Evolutionary conservation across 192 early-diverging fungal genomes (phyloP).

Genomic region (Coemansia javaensis): DNA sequence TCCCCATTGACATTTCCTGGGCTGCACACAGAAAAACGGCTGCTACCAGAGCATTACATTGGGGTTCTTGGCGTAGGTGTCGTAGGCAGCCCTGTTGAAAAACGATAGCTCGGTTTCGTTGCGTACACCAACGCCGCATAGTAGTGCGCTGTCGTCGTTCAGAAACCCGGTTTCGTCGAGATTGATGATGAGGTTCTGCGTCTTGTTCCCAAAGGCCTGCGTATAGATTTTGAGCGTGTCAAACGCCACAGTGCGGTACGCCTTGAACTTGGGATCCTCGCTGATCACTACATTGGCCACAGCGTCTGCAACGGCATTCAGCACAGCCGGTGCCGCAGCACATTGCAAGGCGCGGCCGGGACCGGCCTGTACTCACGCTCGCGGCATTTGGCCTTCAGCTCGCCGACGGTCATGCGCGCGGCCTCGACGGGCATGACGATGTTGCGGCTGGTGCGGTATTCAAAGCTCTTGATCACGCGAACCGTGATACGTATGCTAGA

Average conservation of each 20-base stretch:
- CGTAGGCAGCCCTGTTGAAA: conserved; percentile 69
- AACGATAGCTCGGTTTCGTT: conserved; percentile 84
- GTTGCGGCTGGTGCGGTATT: conserved; percentile 83
- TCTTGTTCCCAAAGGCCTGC: conserved; percentile 53
- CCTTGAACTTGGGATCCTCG: conserved; percentile 29
- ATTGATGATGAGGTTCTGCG: conserved; percentile 84
- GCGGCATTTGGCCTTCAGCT: conserved; percentile 30
- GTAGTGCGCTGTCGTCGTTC: conserved; percentile 52
- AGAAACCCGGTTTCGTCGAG: conserved; percentile 66
- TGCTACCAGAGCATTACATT: conserved; percentile 73
- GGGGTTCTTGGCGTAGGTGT: conserved; percentile 70
- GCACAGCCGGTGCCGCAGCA: not conserved
- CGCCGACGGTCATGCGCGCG: conserved; percentile 55
- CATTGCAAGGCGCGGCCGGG: not conserved
- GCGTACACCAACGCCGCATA: conserved; percentile 45
- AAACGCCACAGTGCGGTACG: conserved; percentile 15
- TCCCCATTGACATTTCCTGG: too few species aligned
- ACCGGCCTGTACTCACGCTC: conserved; percentile 10
- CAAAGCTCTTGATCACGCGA: conserved; percentile 84
- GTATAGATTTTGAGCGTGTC: conserved; percentile 44
- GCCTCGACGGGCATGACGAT: conserved; percentile 72
- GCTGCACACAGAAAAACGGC: too few species aligned
- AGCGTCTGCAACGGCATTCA: too few species aligned
- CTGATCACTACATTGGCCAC: conserved; percentile 35
- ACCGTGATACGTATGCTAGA: conserved; percentile 58